Evolutionary conservation across 768 basidiomycete genomes (phyloP).

Genomic region (Tulasnella sp.): DNA sequence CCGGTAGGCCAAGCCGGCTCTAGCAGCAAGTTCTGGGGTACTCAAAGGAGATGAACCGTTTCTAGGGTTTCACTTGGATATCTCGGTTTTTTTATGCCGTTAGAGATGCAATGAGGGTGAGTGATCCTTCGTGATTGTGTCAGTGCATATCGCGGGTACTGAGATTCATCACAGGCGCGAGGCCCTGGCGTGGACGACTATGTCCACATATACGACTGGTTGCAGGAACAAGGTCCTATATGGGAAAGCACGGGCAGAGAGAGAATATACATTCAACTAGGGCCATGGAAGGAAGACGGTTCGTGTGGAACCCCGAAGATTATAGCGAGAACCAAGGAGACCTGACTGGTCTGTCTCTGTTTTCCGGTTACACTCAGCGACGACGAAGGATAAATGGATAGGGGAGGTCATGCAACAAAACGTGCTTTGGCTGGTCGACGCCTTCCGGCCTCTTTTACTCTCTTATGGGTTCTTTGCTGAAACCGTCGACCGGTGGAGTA

Average conservation of each 20-base stretch:
- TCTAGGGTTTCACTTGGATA: not conserved
- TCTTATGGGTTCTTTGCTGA: conserved; percentile 28
- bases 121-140: not conserved
- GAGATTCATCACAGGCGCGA: conserved; percentile 1
- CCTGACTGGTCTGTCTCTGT: not conserved
- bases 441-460: conserved; percentile 14
- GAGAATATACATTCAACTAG: not conserved
- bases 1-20: not conserved
- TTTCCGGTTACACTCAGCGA: not conserved
- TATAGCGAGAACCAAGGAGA: no score
- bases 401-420: not conserved
- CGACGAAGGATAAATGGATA: not conserved
- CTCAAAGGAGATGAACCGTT: not conserved
- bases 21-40: no score
- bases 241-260: conserved; percentile 1
- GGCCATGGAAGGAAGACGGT: conserved; percentile 26
- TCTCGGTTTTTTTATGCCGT: not conserved
- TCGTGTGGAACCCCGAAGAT: not conserved
- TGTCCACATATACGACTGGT: not conserved
- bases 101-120: not conserved
- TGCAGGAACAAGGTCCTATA: not conserved
- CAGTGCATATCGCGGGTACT: not conserved
- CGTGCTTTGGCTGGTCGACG: not conserved
- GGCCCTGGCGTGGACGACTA: not conserved
- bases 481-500: conserved; percentile 10